Evolutionary conservation across 2,329 filamentous ascomycete species (phyloP).

Genomic region (Thielaviopsis euricoi): DNA sequence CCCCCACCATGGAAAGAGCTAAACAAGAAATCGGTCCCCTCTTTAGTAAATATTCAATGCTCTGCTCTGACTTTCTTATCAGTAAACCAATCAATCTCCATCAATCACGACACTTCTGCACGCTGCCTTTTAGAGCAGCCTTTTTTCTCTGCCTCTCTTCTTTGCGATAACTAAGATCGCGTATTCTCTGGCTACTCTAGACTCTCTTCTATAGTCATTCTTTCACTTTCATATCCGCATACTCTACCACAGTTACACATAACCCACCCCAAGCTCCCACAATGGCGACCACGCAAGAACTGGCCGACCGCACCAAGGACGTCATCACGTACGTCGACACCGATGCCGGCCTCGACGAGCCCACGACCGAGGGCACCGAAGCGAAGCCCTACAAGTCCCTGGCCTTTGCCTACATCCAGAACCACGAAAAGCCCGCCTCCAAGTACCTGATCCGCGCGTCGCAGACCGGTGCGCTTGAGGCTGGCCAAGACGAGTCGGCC

Average conservation of each 20-base stretch:
- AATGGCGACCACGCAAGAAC: slow-evolving; percentile 31
- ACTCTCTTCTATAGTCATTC: neutral
- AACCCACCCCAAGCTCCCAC: too few relatives aligned
- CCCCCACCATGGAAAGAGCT: neutral
- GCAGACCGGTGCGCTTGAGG: slow-evolving; percentile 40
- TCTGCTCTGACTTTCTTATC: neutral
- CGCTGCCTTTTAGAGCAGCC: neutral
- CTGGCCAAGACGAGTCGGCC: slow-evolving; percentile 45
- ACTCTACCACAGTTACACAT: too few relatives aligned
- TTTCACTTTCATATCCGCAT: neutral
- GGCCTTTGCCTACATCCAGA: slow-evolving; percentile 58
- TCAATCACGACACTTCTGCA: neutral
- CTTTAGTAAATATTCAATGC: neutral
- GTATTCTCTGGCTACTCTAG: neutral
- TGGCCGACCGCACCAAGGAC: slow-evolving; percentile 33
- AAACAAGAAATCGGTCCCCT: neutral
- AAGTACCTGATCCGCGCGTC: slow-evolving; percentile 56
- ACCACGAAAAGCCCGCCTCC: slow-evolving; percentile 35
- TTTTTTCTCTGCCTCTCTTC: neutral
- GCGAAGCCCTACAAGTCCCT: slow-evolving; percentile 68
- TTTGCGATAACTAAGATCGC: neutral
- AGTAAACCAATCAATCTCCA: neutral
- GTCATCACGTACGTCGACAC: slow-evolving; percentile 59
- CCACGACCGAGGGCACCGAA: slow-evolving; percentile 50
- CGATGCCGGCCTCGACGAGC: slow-evolving; percentile 57